These are phyloP conservation scores for Sugiyamaella pinicola DNA, from an alignment of 1,139 yeast species.

Conservation along the genomic window DNA sequence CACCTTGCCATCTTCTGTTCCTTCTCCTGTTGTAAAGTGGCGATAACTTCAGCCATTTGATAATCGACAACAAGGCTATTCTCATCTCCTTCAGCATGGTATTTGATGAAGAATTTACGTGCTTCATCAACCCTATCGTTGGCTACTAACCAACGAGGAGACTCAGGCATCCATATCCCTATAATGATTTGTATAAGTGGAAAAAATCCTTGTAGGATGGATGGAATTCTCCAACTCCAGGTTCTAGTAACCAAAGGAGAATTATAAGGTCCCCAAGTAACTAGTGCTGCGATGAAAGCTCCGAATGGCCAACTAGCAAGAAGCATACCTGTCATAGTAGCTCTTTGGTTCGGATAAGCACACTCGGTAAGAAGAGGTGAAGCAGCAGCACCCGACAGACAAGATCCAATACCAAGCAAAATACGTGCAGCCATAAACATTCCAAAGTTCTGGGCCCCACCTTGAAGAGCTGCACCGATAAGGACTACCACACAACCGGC, in stretches of 20 bases:
- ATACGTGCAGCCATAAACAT: slow-evolving; percentile 32
- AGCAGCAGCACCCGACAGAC: slow-evolving; percentile 29
- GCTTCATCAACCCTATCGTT: slow-evolving; percentile 52
- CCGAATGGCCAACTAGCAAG: slow-evolving; percentile 52
- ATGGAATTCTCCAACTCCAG: slow-evolving; percentile 51
- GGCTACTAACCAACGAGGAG: slow-evolving; percentile 64
- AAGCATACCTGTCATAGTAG: slow-evolving; percentile 37
- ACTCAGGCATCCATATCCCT: slow-evolving; percentile 63
- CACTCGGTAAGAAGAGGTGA: slow-evolving; percentile 29
- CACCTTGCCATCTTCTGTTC: slow-evolving; percentile 22
- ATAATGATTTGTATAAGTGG: slow-evolving; percentile 55
- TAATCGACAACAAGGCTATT: slow-evolving; percentile 26
- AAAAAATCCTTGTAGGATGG: slow-evolving; percentile 47
- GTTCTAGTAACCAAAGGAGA: slow-evolving; percentile 30
- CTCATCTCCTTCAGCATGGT: slow-evolving; percentile 33
- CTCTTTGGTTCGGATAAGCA: slow-evolving; percentile 30
- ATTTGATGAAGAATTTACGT: slow-evolving; percentile 35
- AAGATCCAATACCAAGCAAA: slow-evolving; percentile 33
- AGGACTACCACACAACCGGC: slow-evolving; percentile 34
- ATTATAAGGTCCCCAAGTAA: slow-evolving; percentile 46
- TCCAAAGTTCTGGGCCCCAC: slow-evolving; percentile 44
- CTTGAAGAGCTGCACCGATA: slow-evolving; percentile 34
- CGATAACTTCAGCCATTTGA: slow-evolving; percentile 22
- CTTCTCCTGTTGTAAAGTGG: slow-evolving; percentile 24
- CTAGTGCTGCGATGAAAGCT: slow-evolving; percentile 52